Evolutionary conservation across 805 yeast genomes (phyloP), one percentile per base, ranked within the genome.

Genomic region (Metschnikowia amazonensis): DNA sequence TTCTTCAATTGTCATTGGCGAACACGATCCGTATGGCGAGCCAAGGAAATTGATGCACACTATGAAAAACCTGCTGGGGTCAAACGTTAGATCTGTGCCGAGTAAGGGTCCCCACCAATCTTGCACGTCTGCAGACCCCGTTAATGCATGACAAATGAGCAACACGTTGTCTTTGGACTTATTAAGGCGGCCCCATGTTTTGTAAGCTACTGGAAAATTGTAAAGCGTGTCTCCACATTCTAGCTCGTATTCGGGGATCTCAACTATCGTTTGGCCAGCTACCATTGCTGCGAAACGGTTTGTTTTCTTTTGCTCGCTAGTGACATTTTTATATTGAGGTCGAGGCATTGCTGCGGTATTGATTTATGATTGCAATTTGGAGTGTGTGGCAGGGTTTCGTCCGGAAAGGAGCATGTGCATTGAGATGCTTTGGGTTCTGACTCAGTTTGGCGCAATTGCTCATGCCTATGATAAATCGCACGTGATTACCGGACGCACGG

Each of bases 71-170:
- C 86, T 77, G 0, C 89, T 72, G 0, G 97, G 96, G 66, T 94
- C 99, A 65, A 94, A 89, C 1, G 98, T 95, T 47, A 83, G 78
- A 11, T 81, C 86, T 3, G 81, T 78, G 0, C 98, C 99, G 24
- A 94, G 68, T 20, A 94, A 66, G 0, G 98, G 97, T 0, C 98
- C 97, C 99, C 99, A 94, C 99, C 99, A 94, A 59, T 94, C 99
- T 32, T 85, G 77, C 14, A 92, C 96, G 62, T 94, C 98, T 0
- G 96, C 79, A 0, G 97, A 89, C 0, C 99, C 99, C 0, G 98
- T 89, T 45, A 94, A 72, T 0, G 99, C 98, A 70, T 94, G 99
- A 57, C 96, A 86, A 11, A 94, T 86, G n/a, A 94, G 80, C 73
- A 94, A 70, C 48, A 84, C 89, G 61, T 94, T 94, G 54, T 82